Base-by-base conservation (phyloP, 257 asterid genomes). In the Ocimum tenuiflorum region DNA sequence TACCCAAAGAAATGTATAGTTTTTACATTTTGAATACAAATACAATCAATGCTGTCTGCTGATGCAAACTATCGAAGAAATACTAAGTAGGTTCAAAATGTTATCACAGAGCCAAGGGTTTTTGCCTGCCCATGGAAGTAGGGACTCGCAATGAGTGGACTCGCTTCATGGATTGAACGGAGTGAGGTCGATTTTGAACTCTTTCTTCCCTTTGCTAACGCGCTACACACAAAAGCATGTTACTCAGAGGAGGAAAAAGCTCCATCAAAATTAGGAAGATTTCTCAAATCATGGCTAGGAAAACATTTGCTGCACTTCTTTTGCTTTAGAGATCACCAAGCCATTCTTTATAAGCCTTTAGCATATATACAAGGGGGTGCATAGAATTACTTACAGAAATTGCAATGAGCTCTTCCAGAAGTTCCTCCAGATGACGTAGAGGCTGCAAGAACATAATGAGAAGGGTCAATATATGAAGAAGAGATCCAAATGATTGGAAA, bases 401-500 rank as follows among this genome's bases (percentile, higher is more conserved):
- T 12, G 91, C 78, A 0, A 84, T 75, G 64, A 92, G 95, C 77
- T 89, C 99, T 77, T 80, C 88, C 42, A 92, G 73, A 73, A 92
- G 86, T 73, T 88, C 97, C 81, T 87, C 96, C 73, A 89, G 75
- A 76, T 92, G 97, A 45, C 97, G 95, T 61, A 92, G 95, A 33
- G 94, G 99, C 99, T 92, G 67, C 70, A 70, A 18, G 43, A 60
- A 12, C 65, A 48, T 23, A 49, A 63, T 50, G 38, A 70, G 4
- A 70, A 6, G 1, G 50, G 42, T 48, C 46, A 42, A 4, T 31
- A 24, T 5, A 50, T 56, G 59, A 48, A 18, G 33, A n/a, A n/a
- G n/a, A n/a, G n/a, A n/a, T n/a, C n/a, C n/a, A n/a, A n/a, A n/a
- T n/a, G n/a, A n/a, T n/a, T n/a, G n/a, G n/a, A n/a, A n/a, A n/a